phyloP scores from a whole-genome alignment of 2,329 filamentous ascomycete species.

The Sclerotinia spermophila region DNA sequence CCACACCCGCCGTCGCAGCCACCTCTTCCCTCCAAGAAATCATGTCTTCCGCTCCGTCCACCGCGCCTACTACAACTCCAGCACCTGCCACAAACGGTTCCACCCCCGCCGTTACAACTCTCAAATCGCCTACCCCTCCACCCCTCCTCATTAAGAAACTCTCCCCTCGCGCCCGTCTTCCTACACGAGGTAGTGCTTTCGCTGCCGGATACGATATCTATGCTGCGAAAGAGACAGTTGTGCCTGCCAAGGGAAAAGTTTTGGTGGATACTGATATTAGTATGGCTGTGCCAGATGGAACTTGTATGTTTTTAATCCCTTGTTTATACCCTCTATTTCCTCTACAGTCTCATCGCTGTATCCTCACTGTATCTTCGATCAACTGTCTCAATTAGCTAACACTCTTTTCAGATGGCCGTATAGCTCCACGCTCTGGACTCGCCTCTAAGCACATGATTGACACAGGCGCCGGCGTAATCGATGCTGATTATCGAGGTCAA shows the following conservation, averaged over 20 bases:
- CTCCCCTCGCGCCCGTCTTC: conserved; percentile 70
- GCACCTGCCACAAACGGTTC: conserved; percentile 4
- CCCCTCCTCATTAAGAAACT: conserved; percentile 72
- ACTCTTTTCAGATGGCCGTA: conserved; percentile 68
- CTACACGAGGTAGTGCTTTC: conserved; percentile 83
- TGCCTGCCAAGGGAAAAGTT: conserved; percentile 79
- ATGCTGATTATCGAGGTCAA: conserved; percentile 92
- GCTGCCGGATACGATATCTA: conserved; percentile 96
- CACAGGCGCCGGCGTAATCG: conserved; percentile 92
- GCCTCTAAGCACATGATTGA: conserved; percentile 95
- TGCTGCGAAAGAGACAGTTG: conserved; percentile 66
- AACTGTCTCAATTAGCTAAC: background rate
- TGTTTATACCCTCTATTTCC: background rate
- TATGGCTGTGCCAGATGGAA: conserved; percentile 85
- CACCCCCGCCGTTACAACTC: conserved; percentile 20
- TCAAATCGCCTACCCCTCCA: conserved; percentile 25
- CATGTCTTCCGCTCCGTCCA: conserved; percentile 12
- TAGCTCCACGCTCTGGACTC: conserved; percentile 86
- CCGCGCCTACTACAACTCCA: background rate
- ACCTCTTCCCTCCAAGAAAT: conserved; percentile 16
- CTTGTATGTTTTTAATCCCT: conserved; percentile 58
- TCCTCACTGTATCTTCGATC: background rate
- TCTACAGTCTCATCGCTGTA: conserved; percentile 8
- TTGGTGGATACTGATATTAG: conserved; percentile 88
- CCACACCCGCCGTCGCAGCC: background rate